These are phyloP conservation scores for Phytophthora megakarya DNA, from an alignment of 352 stramenopile genomes.

Conservation along the genomic window DNA sequence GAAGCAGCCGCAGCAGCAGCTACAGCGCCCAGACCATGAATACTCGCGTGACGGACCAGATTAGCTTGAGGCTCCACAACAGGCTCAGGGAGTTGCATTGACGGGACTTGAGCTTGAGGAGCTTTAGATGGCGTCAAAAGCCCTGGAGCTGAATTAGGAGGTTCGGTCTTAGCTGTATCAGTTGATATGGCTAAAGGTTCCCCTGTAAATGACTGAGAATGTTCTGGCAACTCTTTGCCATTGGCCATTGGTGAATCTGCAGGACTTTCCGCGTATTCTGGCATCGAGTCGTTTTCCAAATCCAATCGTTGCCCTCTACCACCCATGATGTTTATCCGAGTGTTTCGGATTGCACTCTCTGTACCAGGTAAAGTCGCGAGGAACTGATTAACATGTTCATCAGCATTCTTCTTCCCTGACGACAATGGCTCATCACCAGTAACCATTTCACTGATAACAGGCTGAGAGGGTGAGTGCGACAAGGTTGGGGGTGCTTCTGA, in stretches of 20 bases:
- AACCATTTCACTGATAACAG: slow-evolving; percentile 38
- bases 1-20: slow-evolving; percentile 22
- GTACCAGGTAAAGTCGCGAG: slow-evolving; percentile 88
- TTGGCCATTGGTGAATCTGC: slow-evolving; percentile 22
- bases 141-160: slow-evolving; percentile 37
- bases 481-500: slow-evolving; percentile 17
- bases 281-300: slow-evolving; percentile 60
- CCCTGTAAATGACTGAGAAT: slow-evolving; percentile 37
- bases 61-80: slow-evolving; percentile 31
- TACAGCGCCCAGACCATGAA: slow-evolving; percentile 29
- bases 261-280: slow-evolving; percentile 45
- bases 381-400: slow-evolving; percentile 72
- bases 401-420: slow-evolving; percentile 38
- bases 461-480: slow-evolving; percentile 21
- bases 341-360: slow-evolving; percentile 92
- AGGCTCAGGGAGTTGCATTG: slow-evolving; percentile 40
- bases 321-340: slow-evolving; percentile 91
- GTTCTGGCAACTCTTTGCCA: slow-evolving; percentile 26
- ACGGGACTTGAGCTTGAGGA: slow-evolving; percentile 28
- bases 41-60: slow-evolving; percentile 39
- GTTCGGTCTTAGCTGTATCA: slow-evolving; percentile 15
- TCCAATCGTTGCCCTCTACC: slow-evolving; percentile 88
- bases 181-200: slow-evolving; percentile 4
- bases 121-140: slow-evolving; percentile 38
- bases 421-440: slow-evolving; percentile 60